Conservation (phyloP, 2,329 filamentous ascomycete genomes). For the Paraphoma sp. region DNA sequence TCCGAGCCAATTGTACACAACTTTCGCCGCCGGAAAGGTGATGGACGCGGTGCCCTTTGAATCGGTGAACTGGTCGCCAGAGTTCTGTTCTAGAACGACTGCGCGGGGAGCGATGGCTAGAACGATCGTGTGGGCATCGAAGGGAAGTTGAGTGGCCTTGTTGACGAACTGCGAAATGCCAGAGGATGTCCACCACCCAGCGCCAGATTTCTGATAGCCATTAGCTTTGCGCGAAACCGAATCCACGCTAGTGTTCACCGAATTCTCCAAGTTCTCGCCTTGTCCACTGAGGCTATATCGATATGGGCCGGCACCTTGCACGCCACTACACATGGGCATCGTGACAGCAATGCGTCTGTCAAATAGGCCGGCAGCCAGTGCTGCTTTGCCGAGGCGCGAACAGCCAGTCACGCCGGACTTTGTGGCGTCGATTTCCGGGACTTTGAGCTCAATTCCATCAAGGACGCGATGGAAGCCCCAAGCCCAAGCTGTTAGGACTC, state of each 20-base stretch:
- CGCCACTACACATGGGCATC: constrained; percentile 45
- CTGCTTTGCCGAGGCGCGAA: constrained; percentile 46
- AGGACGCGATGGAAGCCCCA: constrained; percentile 49
- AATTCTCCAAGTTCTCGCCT: constrained; percentile 51
- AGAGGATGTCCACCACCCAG: constrained; percentile 44
- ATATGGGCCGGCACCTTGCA: constrained; percentile 46
- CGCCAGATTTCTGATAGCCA: constrained; percentile 35
- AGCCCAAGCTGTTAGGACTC: constrained; percentile 46
- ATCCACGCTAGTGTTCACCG: constrained; percentile 15
- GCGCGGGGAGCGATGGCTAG: constrained; percentile 44
- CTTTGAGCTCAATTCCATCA: constrained; percentile 44
- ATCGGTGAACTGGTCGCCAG: constrained; percentile 56
- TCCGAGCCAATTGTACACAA: constrained; percentile 44
- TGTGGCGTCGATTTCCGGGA: constrained; percentile 45
- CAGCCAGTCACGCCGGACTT: constrained; percentile 46
- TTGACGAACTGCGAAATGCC: constrained; percentile 45
- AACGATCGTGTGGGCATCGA: constrained; percentile 47
- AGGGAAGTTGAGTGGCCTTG: constrained; percentile 39
- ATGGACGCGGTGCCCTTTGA: constrained; percentile 55
- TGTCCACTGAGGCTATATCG: constrained; percentile 54
- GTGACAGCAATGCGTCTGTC: constrained; percentile 46
- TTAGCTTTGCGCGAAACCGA: constrained; percentile 6
- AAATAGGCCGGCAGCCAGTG: constrained; percentile 44
- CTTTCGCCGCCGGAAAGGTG: constrained; percentile 42
- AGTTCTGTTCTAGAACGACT: constrained; percentile 41